Base-by-base conservation (phyloP, 129 eudicot species). In the Silybum marianum region DNA sequence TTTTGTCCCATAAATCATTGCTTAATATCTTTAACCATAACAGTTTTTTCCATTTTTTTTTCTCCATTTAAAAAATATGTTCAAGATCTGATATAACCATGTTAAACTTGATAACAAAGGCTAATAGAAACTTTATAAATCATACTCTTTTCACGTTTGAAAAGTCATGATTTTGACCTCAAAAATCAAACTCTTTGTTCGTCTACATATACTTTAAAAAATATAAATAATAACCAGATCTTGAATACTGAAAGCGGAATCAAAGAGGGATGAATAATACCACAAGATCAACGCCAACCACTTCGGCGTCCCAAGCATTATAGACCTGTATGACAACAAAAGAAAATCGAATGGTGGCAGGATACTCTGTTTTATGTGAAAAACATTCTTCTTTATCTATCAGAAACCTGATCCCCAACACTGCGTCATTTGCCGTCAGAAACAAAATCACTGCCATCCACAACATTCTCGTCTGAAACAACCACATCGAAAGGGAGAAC, bases 291-390 rank as follows among this genome's bases (percentile, higher is more conserved):
- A 89, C 93, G 36, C 99, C 99, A 11, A 85, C 93, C 25, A 86
- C 90, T 72, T 69, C 85, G 84, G 83, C 84, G 74, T 90, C 93
- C 97, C 98, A 95, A 25, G 88, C 80, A 4, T 91, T 91, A 69
- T 95, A 94, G 21, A 89, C 88, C 84, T 92, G 93, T 73, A 92
- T 91, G 6, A 95, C 99, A 62, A 95, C 98, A 83, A 95, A 92
- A 4, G 99, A 91, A 30, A 78, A 85, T 51, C 92, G 91, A 77
- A 95, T 89, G 5, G 92, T 92, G 2, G 88, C 88, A 75, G 97
- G 98, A 60, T 76, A 79, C 78, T 90, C 92, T 28, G 85, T 94
- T 80, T 95, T 95, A 78, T 92, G 97, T 0, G 95, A 89, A 23
- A 89, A 87, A 74, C 99, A 95, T 81, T 95, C 99, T 58, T 91